Percentiles rank a stretch among this genome's conserved stretches.
These are phyloP conservation scores for Paracorniculantispora psalliotae DNA, from an alignment of 2,329 filamentous ascomycete species.

Conservation along the genomic window DNA sequence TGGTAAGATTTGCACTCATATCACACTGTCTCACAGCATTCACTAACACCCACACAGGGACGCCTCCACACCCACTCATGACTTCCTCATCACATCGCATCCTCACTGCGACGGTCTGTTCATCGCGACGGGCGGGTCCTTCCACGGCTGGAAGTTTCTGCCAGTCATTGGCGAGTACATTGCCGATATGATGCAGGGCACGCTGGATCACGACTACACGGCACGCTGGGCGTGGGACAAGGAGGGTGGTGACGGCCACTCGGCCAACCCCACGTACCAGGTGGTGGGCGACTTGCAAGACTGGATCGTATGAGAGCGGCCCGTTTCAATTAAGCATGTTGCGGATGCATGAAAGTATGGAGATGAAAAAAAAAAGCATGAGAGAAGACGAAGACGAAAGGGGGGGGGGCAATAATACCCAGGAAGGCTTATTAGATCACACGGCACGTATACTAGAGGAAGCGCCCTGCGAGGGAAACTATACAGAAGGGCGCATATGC, in stretches of 20 bases:
- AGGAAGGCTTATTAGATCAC: background rate
- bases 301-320: slow-evolving; percentile 10
- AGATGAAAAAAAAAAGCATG: background rate
- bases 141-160: slow-evolving; percentile 62
- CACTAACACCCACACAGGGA: slow-evolving; percentile 40
- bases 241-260: slow-evolving; percentile 35
- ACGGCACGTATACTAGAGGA: background rate
- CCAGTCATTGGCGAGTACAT: slow-evolving; percentile 58
- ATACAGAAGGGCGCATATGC: background rate
- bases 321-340: background rate
- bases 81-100: slow-evolving; percentile 55
- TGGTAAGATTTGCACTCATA: slow-evolving; percentile 32
- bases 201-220: slow-evolving; percentile 32
- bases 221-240: slow-evolving; percentile 44
- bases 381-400: background rate
- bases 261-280: slow-evolving; percentile 38
- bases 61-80: slow-evolving; percentile 55
- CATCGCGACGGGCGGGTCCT: slow-evolving; percentile 58
- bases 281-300: slow-evolving; percentile 37
- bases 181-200: slow-evolving; percentile 41
- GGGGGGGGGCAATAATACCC: background rate
- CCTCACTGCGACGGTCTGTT: slow-evolving; percentile 47
- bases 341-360: background rate
- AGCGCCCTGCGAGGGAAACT: background rate
- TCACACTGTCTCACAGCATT: background rate